Evolutionary conservation across 495 filamentous ascomycete genomes (phyloP).

Genomic region (Penicillium bovifimosum): DNA sequence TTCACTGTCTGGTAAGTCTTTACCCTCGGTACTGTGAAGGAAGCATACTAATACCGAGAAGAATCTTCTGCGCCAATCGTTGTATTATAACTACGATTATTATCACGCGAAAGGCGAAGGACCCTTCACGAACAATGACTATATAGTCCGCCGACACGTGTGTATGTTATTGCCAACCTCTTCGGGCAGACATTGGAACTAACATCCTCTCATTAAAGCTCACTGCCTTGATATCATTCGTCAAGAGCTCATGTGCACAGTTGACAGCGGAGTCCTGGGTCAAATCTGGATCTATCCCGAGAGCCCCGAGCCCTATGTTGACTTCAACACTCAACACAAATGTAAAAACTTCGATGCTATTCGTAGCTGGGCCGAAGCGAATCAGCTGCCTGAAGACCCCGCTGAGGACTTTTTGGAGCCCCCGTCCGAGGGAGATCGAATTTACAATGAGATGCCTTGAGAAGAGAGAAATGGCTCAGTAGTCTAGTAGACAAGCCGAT

Average conservation of each 20-base stretch:
- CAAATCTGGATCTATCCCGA: slow-evolving; percentile 47
- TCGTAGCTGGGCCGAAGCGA: slow-evolving; percentile 43
- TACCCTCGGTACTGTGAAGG: not conserved
- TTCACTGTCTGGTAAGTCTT: slow-evolving; percentile 47
- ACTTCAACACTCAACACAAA: slow-evolving; percentile 51
- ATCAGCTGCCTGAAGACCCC: slow-evolving; percentile 38
- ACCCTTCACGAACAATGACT: slow-evolving; percentile 45
- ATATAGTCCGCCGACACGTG: slow-evolving; percentile 45
- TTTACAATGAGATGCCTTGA: slow-evolving; percentile 38
- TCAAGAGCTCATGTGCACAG: slow-evolving; percentile 52
- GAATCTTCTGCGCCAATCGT: slow-evolving; percentile 51
- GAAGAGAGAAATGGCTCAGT: not conserved
- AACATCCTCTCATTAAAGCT: slow-evolving; percentile 15
- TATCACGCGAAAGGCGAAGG: slow-evolving; percentile 44
- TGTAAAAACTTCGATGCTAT: slow-evolving; percentile 53
- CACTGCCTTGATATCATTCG: slow-evolving; percentile 53
- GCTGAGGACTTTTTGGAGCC: slow-evolving; percentile 40
- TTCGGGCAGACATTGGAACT: not conserved
- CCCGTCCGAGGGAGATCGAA: slow-evolving; percentile 30
- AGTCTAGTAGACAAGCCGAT: too few relatives aligned
- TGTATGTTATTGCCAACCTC: slow-evolving; percentile 21
- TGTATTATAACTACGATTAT: slow-evolving; percentile 54
- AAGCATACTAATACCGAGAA: slow-evolving; percentile 1
- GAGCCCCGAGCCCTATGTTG: slow-evolving; percentile 41
- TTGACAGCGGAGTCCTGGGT: slow-evolving; percentile 47